phyloP scores from a whole-genome alignment of 768 basidiomycete genomes.

The Boletus rubroflammeus region DNA sequence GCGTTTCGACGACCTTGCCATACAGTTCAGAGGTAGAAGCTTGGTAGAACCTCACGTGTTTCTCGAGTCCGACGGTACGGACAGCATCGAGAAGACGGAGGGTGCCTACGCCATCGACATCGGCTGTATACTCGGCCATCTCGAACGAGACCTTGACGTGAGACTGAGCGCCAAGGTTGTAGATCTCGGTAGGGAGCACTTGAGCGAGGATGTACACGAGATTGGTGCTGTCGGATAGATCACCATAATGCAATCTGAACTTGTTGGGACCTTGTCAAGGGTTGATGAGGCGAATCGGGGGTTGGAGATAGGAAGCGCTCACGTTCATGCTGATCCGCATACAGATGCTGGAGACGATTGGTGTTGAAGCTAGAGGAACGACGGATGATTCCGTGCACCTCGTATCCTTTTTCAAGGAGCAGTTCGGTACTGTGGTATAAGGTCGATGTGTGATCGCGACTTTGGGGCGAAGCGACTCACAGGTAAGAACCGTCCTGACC shows the following conservation, averaged over 20 bases:
- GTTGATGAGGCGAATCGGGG: slow-evolving; percentile 1
- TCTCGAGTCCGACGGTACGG: slow-evolving; percentile 91
- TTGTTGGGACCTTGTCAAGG: slow-evolving; percentile 55
- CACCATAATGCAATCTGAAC: slow-evolving; percentile 86
- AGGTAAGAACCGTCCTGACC: slow-evolving; percentile 97
- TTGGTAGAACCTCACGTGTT: slow-evolving; percentile 94
- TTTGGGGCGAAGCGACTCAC: slow-evolving; percentile 41
- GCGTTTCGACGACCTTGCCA: slow-evolving; percentile 93
- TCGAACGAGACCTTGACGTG: slow-evolving; percentile 99
- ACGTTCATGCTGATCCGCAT: slow-evolving; percentile 92
- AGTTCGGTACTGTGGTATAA: slow-evolving; percentile 63
- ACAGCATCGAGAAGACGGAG: slow-evolving; percentile 94
- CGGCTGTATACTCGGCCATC: slow-evolving; percentile 98
- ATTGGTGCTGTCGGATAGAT: slow-evolving; percentile 94
- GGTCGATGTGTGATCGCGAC: slow-evolving; percentile 4
- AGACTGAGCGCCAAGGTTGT: slow-evolving; percentile 96
- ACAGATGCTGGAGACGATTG: slow-evolving; percentile 88
- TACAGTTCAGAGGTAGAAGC: slow-evolving; percentile 97
- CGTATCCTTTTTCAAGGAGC: slow-evolving; percentile 81
- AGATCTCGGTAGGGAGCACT: slow-evolving; percentile 93
- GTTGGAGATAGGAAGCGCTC: slow-evolving; percentile 26
- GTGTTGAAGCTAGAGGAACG: slow-evolving; percentile 99
- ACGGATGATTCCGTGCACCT: slow-evolving; percentile 94
- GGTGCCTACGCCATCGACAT: slow-evolving; percentile 94
- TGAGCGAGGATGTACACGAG: slow-evolving; percentile 94